phyloP scores from a whole-genome alignment of 1,284 basidiomycete genomes.

The Rhodotorula sp. region DNA sequence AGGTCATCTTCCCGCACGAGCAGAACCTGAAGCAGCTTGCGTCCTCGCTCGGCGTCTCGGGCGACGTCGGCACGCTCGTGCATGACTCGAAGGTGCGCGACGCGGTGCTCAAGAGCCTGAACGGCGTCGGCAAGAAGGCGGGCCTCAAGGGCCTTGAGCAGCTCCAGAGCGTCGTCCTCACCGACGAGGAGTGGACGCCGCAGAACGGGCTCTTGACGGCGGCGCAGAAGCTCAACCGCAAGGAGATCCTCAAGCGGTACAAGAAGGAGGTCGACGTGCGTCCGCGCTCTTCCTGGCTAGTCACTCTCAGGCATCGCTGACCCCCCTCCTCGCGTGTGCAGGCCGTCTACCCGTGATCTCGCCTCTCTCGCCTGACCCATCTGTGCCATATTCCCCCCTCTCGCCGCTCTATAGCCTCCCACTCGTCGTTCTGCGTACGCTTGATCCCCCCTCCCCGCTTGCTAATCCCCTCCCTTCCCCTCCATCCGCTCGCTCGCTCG shows the following conservation, averaged over 20 bases:
- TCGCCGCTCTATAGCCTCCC: too few relatives aligned
- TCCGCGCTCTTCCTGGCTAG: neutral
- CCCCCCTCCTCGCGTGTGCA: neutral
- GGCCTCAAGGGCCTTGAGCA: constrained; percentile 80
- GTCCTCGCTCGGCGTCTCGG: constrained; percentile 43
- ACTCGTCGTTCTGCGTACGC: neutral
- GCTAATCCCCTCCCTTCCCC: too few relatives aligned
- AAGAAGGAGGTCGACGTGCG: constrained; percentile 64
- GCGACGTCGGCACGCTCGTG: constrained; percentile 27
- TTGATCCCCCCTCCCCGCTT: neutral
- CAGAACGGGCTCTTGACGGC: constrained; percentile 83
- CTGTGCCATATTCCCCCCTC: neutral
- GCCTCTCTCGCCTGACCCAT: too few relatives aligned
- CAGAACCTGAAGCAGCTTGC: constrained; percentile 63
- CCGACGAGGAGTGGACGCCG: constrained; percentile 89
- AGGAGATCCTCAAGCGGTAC: constrained; percentile 69
- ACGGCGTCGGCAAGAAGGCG: constrained; percentile 79
- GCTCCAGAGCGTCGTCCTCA: constrained; percentile 75
- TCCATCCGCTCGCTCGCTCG: too few relatives aligned
- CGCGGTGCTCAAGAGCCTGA: constrained; percentile 63
- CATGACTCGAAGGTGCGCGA: constrained; percentile 55
- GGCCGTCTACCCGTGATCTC: constrained; percentile 24
- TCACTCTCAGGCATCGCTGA: neutral
- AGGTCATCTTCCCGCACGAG: constrained; percentile 64
- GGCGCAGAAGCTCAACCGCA: constrained; percentile 85